Evolutionary conservation across 345 rosid genomes (phyloP), one percentile per base, ranked within the genome.

Genomic region (Populus deltoides): DNA sequence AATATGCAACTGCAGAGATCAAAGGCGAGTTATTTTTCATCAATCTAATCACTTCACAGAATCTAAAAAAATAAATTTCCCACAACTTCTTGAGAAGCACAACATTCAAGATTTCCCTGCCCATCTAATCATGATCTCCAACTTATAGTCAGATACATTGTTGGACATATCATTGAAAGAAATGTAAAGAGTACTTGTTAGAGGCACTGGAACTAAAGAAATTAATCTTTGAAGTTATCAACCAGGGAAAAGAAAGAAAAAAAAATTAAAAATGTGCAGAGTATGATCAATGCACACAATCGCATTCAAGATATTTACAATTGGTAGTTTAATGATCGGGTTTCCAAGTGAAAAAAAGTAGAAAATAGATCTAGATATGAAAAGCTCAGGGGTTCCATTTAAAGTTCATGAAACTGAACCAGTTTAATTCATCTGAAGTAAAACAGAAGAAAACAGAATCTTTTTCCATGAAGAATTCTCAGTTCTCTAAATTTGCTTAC

Each of bases 1-100:
- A 75, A 22, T 75, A 82, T 68, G 74, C 85, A 82, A 82, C 85
- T 82, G 85, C 78, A 82, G 25, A 55, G 55, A 68, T 33, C 36
- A 65, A 41, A 57, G 39, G 68, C 51, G 78, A 70, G 31, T 66
- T 55, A 66, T 13, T 68, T 62, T 35, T 74, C 29, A 73, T 36
- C 49, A 62, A 47, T 72, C 24, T 27, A 17, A 41, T n/a, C 6
- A 59, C 13, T 5, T 22, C 47, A 35, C 35, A 45, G 20, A 62
- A 24, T 24, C 55, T n/a, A 20, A 39, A 16, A 31, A 74, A 17
- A 8, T 20, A 41, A 11, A 16, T 62, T 70, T 77, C 38, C 18
- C 10, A 11, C 36, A 25, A 17, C 43, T 47, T 16, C 24, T 33
- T 45, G 24, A 78, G 39, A 24, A 33, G 31, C 45, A 75, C 9